Conservation (phyloP, 73 alveolate genomes). For the Symbiodinium pilosum region DNA sequence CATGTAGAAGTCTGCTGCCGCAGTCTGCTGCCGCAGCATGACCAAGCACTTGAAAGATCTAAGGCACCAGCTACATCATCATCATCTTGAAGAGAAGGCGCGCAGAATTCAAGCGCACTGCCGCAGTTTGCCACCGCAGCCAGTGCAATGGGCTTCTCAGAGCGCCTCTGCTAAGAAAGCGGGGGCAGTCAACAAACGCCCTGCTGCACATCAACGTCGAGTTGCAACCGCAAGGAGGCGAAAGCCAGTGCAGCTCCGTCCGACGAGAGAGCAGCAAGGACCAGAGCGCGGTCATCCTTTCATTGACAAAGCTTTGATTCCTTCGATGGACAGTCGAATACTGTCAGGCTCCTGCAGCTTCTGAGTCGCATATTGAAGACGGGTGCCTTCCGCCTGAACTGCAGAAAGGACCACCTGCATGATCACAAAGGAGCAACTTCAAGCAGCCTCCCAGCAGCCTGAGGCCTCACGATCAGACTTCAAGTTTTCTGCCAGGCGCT, state of each 20-base stretch:
- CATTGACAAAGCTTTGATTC: not conserved
- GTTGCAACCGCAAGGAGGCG: constrained; percentile 49
- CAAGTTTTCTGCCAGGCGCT: constrained; percentile 36
- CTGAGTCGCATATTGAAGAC: constrained; percentile 52
- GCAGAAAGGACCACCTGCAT: constrained; percentile 73
- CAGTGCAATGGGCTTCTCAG: constrained; percentile 29
- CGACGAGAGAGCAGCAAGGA: constrained; percentile 50
- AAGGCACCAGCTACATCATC: not conserved
- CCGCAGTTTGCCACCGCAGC: constrained; percentile 65
- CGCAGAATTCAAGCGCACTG: constrained; percentile 43
- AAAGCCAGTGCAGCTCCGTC: constrained; percentile 59
- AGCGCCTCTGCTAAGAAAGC: constrained; percentile 9
- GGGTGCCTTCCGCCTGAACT: constrained; percentile 70
- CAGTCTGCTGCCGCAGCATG: not conserved
- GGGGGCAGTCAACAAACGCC: too few species aligned
- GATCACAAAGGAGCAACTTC: not conserved
- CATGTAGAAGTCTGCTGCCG: not conserved
- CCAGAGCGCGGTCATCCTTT: constrained; percentile 65
- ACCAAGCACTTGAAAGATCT: not conserved
- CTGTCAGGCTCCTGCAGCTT: not conserved
- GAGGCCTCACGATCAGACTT: constrained; percentile 47
- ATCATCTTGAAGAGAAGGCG: not conserved
- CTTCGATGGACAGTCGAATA: not conserved
- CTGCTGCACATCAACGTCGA: not conserved
- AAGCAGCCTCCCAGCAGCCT: too few species aligned